Percentiles rank a stretch among this genome's conserved stretches.
These are phyloP conservation scores for Closterium sp. DNA, from an alignment of 139 green algal genomes.

Conservation along the genomic window DNA sequence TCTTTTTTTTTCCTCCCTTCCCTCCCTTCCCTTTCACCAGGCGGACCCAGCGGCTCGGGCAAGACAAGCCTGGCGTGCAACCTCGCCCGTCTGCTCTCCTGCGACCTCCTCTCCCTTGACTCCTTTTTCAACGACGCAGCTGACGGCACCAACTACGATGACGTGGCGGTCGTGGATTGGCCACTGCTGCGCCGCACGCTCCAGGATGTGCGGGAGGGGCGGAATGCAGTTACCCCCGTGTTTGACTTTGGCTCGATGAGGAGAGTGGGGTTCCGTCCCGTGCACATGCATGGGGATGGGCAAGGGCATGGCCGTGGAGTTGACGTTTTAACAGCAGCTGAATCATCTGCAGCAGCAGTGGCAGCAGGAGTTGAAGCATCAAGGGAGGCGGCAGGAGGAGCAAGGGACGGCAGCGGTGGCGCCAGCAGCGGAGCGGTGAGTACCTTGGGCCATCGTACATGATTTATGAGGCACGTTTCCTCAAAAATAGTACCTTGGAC, in stretches of 20 bases:
- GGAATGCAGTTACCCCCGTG: not conserved
- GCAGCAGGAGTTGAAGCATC: not conserved
- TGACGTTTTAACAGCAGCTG: not conserved
- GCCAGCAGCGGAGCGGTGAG: constrained; percentile 11
- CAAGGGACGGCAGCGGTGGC: not conserved
- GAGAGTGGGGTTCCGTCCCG: not conserved
- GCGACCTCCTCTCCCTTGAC: constrained; percentile 23
- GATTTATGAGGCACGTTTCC: too few relatives aligned
- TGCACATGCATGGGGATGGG: constrained; percentile 11
- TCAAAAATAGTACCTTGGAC: too few relatives aligned
- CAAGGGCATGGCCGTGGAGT: too few relatives aligned
- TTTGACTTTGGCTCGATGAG: constrained; percentile 16
- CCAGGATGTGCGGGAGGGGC: constrained; percentile 4
- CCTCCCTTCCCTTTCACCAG: not conserved
- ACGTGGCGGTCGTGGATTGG: constrained; percentile 24
- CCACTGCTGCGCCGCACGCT: constrained; percentile 9
- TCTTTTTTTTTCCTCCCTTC: not conserved
- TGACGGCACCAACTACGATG: constrained; percentile 27
- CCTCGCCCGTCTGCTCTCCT: constrained; percentile 8
- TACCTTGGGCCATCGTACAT: not conserved
- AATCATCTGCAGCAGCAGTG: not conserved
- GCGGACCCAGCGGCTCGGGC: constrained; percentile 7
- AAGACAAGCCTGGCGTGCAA: constrained; percentile 17
- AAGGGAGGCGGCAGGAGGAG: not conserved
- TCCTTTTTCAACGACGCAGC: constrained; percentile 11